A percentile compares a stretch with the other conserved stretches of the same genome.
These are phyloP conservation scores for Kentomonas sorsogonicus DNA, from an alignment of 208 protist genomes.

Conservation along the genomic window DNA sequence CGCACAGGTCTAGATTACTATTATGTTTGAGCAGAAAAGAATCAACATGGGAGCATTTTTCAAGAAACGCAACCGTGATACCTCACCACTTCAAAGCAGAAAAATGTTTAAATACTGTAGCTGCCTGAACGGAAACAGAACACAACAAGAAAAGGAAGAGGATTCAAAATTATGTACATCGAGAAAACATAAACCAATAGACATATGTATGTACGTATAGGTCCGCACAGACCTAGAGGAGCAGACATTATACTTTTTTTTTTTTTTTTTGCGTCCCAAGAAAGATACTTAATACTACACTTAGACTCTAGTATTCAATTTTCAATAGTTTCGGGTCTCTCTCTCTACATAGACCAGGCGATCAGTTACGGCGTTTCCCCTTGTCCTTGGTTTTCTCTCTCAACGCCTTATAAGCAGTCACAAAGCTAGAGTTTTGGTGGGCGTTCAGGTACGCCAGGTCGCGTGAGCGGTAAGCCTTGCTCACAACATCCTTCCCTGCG, in stretches of 20 bases:
- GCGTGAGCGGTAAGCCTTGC: constrained; percentile 35
- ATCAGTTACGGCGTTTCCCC: not conserved
- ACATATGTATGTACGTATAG: too few species aligned
- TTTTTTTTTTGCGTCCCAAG: not conserved
- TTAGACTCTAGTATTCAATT: not conserved
- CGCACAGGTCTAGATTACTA: too few species aligned
- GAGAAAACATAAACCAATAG: too few species aligned
- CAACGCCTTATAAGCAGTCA: constrained; percentile 40
- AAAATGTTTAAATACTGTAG: too few species aligned
- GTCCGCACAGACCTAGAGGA: not conserved
- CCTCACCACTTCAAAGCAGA: too few species aligned
- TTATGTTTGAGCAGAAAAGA: too few species aligned
- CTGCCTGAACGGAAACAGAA: too few species aligned
- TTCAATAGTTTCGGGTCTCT: not conserved
- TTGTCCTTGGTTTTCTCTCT: constrained; percentile 17
- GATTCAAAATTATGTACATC: too few species aligned
- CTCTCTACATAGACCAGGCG: not conserved
- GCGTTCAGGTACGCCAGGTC: constrained; percentile 34
- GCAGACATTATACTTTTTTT: not conserved
- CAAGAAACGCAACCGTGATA: too few species aligned
- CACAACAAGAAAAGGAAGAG: too few species aligned
- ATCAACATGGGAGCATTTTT: too few species aligned
- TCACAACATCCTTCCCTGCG: constrained; percentile 46
- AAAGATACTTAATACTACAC: not conserved
- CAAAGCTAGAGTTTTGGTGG: constrained; percentile 42